phyloP scores from a whole-genome alignment of 75 land plant species.

The Larix kaempferi region DNA sequence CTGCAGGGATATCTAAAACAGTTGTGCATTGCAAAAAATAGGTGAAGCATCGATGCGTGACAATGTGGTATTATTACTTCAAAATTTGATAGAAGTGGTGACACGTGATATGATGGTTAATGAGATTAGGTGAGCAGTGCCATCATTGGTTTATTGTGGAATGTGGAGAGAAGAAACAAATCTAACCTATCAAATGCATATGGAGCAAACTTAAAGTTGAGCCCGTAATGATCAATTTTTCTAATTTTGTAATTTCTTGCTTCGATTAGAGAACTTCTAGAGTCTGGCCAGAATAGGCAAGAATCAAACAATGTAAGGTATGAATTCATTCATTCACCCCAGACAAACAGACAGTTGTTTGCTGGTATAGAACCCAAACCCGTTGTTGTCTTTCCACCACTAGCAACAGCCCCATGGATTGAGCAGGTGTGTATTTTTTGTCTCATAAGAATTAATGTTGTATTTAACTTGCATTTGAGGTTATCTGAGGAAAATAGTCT shows the following conservation, averaged over 20 bases:
- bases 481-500: background rate
- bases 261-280: slow-evolving; percentile 58
- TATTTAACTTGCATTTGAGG: background rate
- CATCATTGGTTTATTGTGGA: background rate
- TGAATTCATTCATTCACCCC: slow-evolving; percentile 6
- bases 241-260: background rate
- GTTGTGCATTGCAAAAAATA: slow-evolving; percentile 47
- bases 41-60: slow-evolving; percentile 59
- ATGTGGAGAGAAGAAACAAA: background rate
- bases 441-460: background rate
- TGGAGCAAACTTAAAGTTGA: background rate
- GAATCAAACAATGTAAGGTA: slow-evolving; percentile 44
- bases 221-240: background rate
- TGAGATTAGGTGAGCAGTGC: slow-evolving; percentile 49
- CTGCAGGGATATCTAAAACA: background rate
- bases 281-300: slow-evolving; percentile 66
- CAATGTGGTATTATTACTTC: slow-evolving; percentile 73
- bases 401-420: slow-evolving; percentile 72
- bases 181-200: background rate
- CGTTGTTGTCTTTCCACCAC: slow-evolving; percentile 75
- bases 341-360: slow-evolving; percentile 57
- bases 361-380: slow-evolving; percentile 63
- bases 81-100: slow-evolving; percentile 97
- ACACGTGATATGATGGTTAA: slow-evolving; percentile 96
- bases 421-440: slow-evolving; percentile 60